Evolutionary conservation across 768 basidiomycete genomes (phyloP).

Genomic region (Tulasnella sp.): DNA sequence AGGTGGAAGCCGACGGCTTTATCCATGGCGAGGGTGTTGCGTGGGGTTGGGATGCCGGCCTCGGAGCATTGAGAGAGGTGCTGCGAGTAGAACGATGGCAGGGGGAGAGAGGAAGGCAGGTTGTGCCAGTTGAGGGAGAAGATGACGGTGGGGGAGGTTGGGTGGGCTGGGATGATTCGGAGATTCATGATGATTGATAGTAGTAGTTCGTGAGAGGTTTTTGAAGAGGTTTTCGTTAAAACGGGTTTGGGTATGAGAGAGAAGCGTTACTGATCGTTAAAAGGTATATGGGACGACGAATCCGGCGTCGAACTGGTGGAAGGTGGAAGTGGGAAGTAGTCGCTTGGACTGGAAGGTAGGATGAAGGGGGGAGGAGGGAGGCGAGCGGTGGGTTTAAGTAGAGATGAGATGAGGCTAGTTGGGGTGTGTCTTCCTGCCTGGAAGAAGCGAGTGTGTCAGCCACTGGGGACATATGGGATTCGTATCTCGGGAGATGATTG

Average conservation of each 20-base stretch:
- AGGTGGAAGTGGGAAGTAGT: background rate
- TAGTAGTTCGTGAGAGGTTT: background rate
- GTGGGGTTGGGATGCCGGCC: slow-evolving; percentile 7
- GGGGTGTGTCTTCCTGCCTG: background rate
- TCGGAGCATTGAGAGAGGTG: slow-evolving; percentile 22
- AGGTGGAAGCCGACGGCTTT: slow-evolving; percentile 25
- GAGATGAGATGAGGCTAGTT: background rate
- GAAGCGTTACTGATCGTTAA: slow-evolving; percentile 5
- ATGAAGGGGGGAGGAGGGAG: background rate
- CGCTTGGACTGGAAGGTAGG: slow-evolving; percentile 8
- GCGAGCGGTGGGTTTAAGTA: background rate
- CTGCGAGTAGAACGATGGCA: slow-evolving; percentile 22
- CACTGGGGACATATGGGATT: background rate
- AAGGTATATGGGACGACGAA: slow-evolving; percentile 13
- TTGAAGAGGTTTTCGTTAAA: too few species aligned
- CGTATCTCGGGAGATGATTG: slow-evolving; percentile 16
- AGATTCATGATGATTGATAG: slow-evolving; percentile 18
- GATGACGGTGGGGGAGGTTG: slow-evolving; percentile 25
- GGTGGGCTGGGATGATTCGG: slow-evolving; percentile 24
- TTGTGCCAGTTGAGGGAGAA: slow-evolving; percentile 27
- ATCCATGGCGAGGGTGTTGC: slow-evolving; percentile 25
- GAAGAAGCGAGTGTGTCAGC: background rate
- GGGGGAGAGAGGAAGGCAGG: slow-evolving; percentile 21
- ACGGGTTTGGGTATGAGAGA: background rate
- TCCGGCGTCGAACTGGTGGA: background rate